Percentiles rank a stretch among this genome's conserved stretches.
These are phyloP conservation scores for Populus tremula DNA, from an alignment of 345 rosid species.

Conservation along the genomic window DNA sequence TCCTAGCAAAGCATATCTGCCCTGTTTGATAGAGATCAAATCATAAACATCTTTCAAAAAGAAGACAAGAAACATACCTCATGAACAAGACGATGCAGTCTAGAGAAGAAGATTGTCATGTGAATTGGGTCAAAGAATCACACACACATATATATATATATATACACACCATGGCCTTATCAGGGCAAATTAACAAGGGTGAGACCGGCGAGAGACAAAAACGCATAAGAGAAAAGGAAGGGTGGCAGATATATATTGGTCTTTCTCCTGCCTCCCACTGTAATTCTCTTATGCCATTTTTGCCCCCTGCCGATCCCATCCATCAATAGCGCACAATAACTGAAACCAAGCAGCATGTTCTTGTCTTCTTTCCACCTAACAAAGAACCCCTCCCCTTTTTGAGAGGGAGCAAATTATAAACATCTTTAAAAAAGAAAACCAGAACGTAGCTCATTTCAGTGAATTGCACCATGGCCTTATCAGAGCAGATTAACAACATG, in stretches of 20 bases:
- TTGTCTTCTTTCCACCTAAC: background rate
- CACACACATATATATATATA: accelerated
- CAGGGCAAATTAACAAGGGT: background rate
- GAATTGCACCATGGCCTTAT: no score
- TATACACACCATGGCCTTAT: background rate
- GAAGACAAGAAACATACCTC: background rate
- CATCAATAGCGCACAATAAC: no score
- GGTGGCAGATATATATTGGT: background rate
- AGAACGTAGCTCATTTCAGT: no score
- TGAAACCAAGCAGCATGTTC: no score
- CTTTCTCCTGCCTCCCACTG: no score
- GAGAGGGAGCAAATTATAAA: no score
- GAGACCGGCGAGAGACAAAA: background rate
- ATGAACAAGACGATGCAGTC: no score
- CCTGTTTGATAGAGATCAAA: background rate
- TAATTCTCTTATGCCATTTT: no score
- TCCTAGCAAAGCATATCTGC: background rate
- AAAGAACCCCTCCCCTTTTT: background rate
- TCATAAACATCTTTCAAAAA: background rate
- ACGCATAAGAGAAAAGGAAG: background rate
- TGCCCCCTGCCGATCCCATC: no score
- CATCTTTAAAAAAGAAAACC: no score
- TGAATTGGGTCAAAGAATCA: background rate
- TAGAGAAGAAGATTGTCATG: background rate
- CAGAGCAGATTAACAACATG: no score